Evolutionary conservation across 164 flowering plant genomes (phyloP).

Genomic region (Vitis rupestris): DNA sequence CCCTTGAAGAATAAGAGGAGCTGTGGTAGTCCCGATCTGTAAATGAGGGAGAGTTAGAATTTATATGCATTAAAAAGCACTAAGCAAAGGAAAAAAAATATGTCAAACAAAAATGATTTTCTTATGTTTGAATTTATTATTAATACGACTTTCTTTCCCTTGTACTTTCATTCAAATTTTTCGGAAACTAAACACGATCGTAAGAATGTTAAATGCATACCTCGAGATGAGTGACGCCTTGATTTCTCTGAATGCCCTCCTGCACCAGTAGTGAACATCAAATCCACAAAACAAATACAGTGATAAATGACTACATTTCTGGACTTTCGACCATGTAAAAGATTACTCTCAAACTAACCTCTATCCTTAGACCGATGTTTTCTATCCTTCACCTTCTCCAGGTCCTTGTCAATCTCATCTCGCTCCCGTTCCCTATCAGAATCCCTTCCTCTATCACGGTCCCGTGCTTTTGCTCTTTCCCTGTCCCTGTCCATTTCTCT

Average conservation of each 20-base stretch:
- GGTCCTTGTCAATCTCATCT: constrained; percentile 52
- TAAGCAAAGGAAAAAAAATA: too few species aligned
- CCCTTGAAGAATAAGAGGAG: constrained; percentile 69
- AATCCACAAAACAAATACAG: neutral
- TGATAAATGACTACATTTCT: neutral
- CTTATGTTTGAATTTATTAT: too few species aligned
- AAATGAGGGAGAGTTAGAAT: neutral
- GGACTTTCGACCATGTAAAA: neutral
- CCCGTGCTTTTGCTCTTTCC: constrained; percentile 27
- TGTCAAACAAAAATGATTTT: too few species aligned
- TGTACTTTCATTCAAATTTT: too few species aligned
- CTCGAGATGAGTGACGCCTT: constrained; percentile 77
- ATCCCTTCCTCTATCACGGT: constrained; percentile 75
- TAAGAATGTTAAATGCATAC: constrained; percentile 26
- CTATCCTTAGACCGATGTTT: constrained; percentile 70
- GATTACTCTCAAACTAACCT: constrained; percentile 24
- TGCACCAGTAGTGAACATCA: constrained; percentile 14
- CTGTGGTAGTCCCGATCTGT: constrained; percentile 67
- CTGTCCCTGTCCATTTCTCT: constrained; percentile 29
- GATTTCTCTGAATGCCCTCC: constrained; percentile 74
- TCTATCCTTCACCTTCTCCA: constrained; percentile 60
- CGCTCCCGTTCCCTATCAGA: constrained; percentile 63
- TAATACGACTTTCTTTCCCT: too few species aligned
- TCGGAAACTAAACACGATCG: neutral
- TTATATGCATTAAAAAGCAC: neutral